Evolutionary conservation across 2,329 filamentous ascomycete genomes (phyloP).

Genomic region (Stagonosporopsis chrysanthemi): DNA sequence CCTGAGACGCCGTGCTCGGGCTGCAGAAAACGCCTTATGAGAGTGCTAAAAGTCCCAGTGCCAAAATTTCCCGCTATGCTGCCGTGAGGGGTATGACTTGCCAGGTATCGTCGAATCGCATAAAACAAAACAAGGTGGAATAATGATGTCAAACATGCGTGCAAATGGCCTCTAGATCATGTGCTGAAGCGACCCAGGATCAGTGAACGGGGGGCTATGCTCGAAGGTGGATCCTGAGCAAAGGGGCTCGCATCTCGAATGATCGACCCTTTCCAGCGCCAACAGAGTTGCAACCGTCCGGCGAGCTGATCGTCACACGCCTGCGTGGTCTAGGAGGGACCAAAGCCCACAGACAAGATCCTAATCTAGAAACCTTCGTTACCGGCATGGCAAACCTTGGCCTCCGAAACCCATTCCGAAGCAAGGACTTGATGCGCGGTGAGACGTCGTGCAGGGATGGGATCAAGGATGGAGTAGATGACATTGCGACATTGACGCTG

Average conservation of each 20-base stretch:
- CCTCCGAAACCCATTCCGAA: slow-evolving; percentile 98
- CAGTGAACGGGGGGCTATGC: slow-evolving; percentile 7
- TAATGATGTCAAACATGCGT: slow-evolving; percentile 28
- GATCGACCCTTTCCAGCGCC: slow-evolving; percentile 20
- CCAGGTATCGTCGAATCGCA: slow-evolving; percentile 42
- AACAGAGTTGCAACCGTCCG: slow-evolving; percentile 4
- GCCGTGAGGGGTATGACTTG: slow-evolving; percentile 50
- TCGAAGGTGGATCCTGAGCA: slow-evolving; percentile 18
- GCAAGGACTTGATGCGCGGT: slow-evolving; percentile 96
- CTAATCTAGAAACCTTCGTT: slow-evolving; percentile 82
- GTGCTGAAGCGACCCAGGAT: slow-evolving; percentile 21
- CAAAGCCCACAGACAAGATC: slow-evolving; percentile 14
- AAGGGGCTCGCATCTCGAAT: slow-evolving; percentile 16
- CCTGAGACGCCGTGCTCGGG: slow-evolving; percentile 10
- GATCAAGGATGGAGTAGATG: slow-evolving; percentile 97
- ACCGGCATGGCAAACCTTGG: slow-evolving; percentile 94
- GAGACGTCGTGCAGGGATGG: slow-evolving; percentile 89
- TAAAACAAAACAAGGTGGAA: slow-evolving; percentile 34
- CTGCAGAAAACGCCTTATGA: slow-evolving; percentile 17
- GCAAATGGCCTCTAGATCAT: slow-evolving; percentile 32
- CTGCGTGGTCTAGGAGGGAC: slow-evolving; percentile 26
- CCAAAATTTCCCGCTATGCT: slow-evolving; percentile 46
- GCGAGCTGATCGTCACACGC: slow-evolving; percentile 14
- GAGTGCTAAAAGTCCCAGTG: slow-evolving; percentile 30
- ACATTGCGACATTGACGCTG: slow-evolving; percentile 97